Conservation (phyloP, 2,329 filamentous ascomycete species). For the Gaeumannomyces tritici region DNA sequence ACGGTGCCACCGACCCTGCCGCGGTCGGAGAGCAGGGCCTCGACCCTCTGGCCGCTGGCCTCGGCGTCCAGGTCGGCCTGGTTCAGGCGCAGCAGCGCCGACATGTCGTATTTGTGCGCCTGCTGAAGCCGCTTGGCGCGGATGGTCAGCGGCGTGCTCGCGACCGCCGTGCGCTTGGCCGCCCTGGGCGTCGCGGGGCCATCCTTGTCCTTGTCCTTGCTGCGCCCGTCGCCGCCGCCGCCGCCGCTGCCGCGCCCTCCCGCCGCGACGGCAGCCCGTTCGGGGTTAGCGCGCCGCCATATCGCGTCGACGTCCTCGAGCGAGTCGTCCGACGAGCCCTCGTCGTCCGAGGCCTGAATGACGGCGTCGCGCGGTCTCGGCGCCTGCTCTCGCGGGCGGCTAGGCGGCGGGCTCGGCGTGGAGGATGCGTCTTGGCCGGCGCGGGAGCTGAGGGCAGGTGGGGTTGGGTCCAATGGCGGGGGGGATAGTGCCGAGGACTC, state of each 20-base stretch:
- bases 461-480: not conserved
- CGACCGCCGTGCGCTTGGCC: conserved; percentile 33
- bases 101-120: conserved; percentile 52
- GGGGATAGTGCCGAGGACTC: conserved; percentile 4
- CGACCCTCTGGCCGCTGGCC: conserved; percentile 22
- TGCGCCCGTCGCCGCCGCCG: too few relatives aligned
- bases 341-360: conserved; percentile 62
- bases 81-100: conserved; percentile 50
- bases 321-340: conserved; percentile 33
- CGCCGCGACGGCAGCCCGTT: conserved; percentile 1
- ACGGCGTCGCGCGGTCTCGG: conserved; percentile 39
- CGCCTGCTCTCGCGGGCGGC: conserved; percentile 12
- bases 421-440: too few relatives aligned
- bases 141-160: conserved; percentile 38
- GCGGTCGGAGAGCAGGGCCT: conserved; percentile 21
- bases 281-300: conserved; percentile 3
- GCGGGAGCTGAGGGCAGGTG: too few relatives aligned
- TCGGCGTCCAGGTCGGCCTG: conserved; percentile 20
- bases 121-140: conserved; percentile 8
- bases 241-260: conserved; percentile 8
- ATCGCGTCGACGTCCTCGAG: conserved; percentile 1
- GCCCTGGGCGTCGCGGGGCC: conserved; percentile 31
- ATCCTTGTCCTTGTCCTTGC: not conserved
- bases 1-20: not conserved
- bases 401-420: conserved; percentile 10